phyloP scores from a whole-genome alignment of 2,329 filamentous ascomycete genomes.

The Chalaropsis ovoidea region DNA sequence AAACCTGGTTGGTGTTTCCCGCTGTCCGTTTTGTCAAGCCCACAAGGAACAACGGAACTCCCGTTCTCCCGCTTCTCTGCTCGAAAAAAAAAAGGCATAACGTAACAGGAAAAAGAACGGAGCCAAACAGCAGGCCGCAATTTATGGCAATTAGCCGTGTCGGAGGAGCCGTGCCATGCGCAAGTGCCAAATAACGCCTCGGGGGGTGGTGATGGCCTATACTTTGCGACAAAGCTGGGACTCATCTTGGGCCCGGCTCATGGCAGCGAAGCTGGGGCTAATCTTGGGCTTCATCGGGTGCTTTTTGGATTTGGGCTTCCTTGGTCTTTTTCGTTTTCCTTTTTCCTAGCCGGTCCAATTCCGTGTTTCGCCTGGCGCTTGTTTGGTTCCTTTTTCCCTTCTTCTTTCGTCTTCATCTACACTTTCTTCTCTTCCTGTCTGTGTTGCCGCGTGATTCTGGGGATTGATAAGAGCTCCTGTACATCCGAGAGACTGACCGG shows the following conservation, averaged over 20 bases:
- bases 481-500: background rate
- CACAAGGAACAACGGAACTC: background rate
- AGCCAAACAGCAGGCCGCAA: background rate
- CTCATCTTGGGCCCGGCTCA: slow-evolving; percentile 7
- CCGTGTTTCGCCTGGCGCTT: background rate
- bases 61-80: background rate
- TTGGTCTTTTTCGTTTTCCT: background rate
- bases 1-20: background rate
- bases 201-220: background rate
- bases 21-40: background rate
- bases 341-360: background rate
- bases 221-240: background rate
- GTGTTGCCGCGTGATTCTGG: background rate
- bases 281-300: background rate
- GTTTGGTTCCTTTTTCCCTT: background rate
- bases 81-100: background rate
- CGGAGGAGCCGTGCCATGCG: slow-evolving; percentile 3
- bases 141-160: background rate
- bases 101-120: background rate
- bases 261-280: slow-evolving; percentile 11
- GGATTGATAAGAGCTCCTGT: background rate
- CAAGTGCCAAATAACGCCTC: slow-evolving; percentile 1
- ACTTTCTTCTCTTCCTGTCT: background rate
- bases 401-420: background rate
- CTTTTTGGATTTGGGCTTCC: background rate